Conservation (phyloP, 148 eudicot species). For the Suaeda aralocaspica region DNA sequence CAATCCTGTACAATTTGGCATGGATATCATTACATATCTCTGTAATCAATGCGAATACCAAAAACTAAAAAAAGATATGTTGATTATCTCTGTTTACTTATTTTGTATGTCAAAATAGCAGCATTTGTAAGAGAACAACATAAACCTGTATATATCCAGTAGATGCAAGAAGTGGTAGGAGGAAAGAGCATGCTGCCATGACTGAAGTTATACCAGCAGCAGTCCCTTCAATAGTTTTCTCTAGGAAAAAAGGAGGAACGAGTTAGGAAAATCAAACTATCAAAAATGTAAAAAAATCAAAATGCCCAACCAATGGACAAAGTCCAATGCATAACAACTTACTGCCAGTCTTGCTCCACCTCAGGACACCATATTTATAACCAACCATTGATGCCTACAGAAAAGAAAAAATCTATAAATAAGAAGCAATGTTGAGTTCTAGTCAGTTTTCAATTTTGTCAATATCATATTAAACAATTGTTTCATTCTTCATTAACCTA, state of each 20-base stretch:
- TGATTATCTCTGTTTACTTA: too few relatives aligned
- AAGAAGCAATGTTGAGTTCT: constrained; percentile 3
- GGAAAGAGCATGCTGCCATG: constrained; percentile 72
- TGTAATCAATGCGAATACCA: too few relatives aligned
- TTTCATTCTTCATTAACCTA: too few relatives aligned
- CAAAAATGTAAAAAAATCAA: neutral
- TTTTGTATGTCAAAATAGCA: neutral
- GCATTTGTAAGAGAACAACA: neutral
- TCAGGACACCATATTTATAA: constrained; percentile 83
- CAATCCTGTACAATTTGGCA: constrained; percentile 59
- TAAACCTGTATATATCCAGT: constrained; percentile 60
- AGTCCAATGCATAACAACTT: constrained; percentile 23
- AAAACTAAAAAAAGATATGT: too few relatives aligned
- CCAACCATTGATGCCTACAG: constrained; percentile 95
- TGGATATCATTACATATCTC: neutral
- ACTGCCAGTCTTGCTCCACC: constrained; percentile 98
- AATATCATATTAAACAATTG: too few relatives aligned
- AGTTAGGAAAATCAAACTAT: neutral
- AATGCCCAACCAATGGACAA: constrained; percentile 1
- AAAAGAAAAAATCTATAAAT: neutral
- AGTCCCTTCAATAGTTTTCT: constrained; percentile 95
- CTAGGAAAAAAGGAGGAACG: constrained; percentile 33
- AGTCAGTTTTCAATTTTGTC: too few relatives aligned
- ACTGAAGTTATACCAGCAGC: constrained; percentile 98
- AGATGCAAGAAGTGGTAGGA: constrained; percentile 79